Percentiles rank a stretch among this genome's conserved stretches.
Conservation (phyloP, 495 filamentous ascomycete species). For the Parmelia sp. region DNA sequence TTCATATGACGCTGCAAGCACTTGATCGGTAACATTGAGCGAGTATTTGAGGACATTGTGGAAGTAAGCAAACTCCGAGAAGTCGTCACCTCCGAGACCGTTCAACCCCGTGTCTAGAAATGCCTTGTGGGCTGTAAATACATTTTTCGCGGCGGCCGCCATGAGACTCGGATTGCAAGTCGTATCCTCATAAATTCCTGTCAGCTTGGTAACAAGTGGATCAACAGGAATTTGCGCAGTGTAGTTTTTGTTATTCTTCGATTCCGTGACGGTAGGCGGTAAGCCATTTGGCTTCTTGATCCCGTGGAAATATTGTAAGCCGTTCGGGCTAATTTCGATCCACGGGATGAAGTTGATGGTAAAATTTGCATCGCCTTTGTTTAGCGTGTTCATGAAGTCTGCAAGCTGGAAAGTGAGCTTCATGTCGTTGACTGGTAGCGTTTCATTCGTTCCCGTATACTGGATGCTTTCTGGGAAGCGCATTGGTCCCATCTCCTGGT, state of each 20-base stretch:
- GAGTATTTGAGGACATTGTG: slow-evolving; percentile 48
- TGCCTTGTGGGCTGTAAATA: slow-evolving; percentile 56
- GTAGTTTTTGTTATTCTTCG: background rate
- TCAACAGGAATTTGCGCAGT: background rate
- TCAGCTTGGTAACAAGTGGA: background rate
- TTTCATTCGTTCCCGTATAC: slow-evolving; percentile 47
- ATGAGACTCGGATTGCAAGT: slow-evolving; percentile 28
- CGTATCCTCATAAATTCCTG: background rate
- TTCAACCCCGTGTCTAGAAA: slow-evolving; percentile 25
- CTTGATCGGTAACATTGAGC: slow-evolving; percentile 50
- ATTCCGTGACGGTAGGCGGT: background rate
- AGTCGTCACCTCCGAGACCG: slow-evolving; percentile 38
- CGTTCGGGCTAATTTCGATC: slow-evolving; percentile 31
- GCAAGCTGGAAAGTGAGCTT: slow-evolving; percentile 59
- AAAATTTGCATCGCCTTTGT: slow-evolving; percentile 44
- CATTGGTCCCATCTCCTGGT: slow-evolving; percentile 75
- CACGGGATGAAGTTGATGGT: slow-evolving; percentile 62
- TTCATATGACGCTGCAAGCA: background rate
- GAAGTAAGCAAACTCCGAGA: slow-evolving; percentile 58
- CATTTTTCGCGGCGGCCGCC: slow-evolving; percentile 47
- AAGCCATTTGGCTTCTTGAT: background rate
- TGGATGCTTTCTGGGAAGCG: slow-evolving; percentile 50
- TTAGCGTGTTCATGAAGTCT: slow-evolving; percentile 48
- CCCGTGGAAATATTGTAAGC: background rate
- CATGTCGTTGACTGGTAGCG: slow-evolving; percentile 51